Base-by-base conservation (phyloP, 768 basidiomycete genomes). In the Cystofilobasidium ferigula region DNA sequence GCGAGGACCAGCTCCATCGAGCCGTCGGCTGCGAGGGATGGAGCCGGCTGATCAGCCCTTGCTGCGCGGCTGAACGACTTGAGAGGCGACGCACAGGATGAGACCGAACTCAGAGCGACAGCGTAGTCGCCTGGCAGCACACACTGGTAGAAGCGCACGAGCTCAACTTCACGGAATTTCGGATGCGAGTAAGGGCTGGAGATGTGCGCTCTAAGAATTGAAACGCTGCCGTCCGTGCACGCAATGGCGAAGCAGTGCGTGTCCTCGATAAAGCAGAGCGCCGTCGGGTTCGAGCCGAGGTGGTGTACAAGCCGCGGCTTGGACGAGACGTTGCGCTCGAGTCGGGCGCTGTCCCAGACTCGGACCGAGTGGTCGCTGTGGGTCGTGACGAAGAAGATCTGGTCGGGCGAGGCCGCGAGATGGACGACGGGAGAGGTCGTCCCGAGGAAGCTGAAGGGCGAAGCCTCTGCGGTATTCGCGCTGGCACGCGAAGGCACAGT, bases 311-410 rank as follows among this genome's bases (percentile, higher is more conserved):
- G 72, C 28, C 80, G 69, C 24, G 80, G 76, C 57, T 89, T 89
- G 73, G 87, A 86, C 26, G 92, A 89, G 22, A 95, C 89, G 75
- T 91, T 97, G 64, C 93, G 82, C 73, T 97, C 94, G 53, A 98
- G 80, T n/a, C 91, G 81, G 10, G 89, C 87, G 1, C 91, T 73
- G 69, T 82, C 81, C 80, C 81, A 81, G 3, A 81, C 72, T 57
- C 76, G 75, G 53, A 80, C 73, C 20, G 73, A 74, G 10, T 73
- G 72, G 62, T 80, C 79, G n/a, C 76, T 73, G 1, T 79, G 79
- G 6, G 76, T 76, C 0, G 79, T 76, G 7, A 77, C 78, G 65
- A 81, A 97, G 80, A 95, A 99, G 74, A 85, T 78, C 71, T 95
- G 90, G 72, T 98, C 95, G 2, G 94, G 93, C 1, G 94, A 86